Base-by-base conservation (phyloP, 2,329 filamentous ascomycete species). In the Pestalotiopsis sp. region DNA sequence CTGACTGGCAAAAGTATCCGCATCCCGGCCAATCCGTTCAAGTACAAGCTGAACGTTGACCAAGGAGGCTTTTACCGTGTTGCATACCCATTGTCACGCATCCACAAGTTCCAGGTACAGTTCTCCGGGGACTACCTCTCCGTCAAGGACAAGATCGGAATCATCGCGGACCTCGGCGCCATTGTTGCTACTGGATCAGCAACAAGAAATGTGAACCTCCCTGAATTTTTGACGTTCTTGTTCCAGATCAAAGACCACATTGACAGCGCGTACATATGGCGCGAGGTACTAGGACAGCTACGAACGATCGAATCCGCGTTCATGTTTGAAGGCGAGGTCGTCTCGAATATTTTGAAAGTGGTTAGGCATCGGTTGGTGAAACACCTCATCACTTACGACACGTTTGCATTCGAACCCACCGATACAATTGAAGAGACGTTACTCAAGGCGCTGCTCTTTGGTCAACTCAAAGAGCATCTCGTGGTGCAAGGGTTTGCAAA, bases 11-110 rank as follows among this genome's bases (percentile, higher is more conserved):
- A 49, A 12, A 25, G 25, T 3, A 38, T 41, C 9, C 20, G 7
- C 9, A 63, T 67, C 12, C 58, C 52, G 3, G 38, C 31, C 11
- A 64, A 64, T 45, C 23, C 57, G 25, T 64, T 61, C 66, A 68
- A 45, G 45, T 68, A 68, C 36, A 68, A 68, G 39, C 60, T 68
- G 23, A 68, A 68, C 27, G 61, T 45, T n/a, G 31, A 64, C 27
- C 20, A n/a, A 12, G 49, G 38, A 27, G 66, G 66, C 11, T 68
- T 64, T 49, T 68, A 68, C 60, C 66, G 66, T 14, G 61, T 68
- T 36, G 64, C 66, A 39, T 68, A 68, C 27, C 39, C 39, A 14
- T 4, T 64, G 13, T 64, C 66, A 9, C 66, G 66, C 5, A 58
- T 64, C 17, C 66, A 68, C 31, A 68, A 64, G 41, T 39, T 68